Evolutionary conservation across 2,329 filamentous ascomycete species (phyloP), one percentile per base, ranked within the genome.

Genomic region (Aaosphaeria pasadenensis): DNA sequence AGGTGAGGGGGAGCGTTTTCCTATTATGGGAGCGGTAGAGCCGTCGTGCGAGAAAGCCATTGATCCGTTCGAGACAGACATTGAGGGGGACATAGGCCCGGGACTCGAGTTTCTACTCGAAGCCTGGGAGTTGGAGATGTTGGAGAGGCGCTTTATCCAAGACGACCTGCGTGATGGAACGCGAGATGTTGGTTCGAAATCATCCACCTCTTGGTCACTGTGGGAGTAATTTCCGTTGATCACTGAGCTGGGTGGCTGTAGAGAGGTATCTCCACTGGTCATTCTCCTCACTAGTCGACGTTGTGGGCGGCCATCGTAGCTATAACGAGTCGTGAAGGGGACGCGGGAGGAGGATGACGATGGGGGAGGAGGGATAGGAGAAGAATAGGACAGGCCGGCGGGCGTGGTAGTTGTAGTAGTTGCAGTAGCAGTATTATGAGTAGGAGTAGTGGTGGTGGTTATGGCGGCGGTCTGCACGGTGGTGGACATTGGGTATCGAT

Each of bases 81-180:
- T 67, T 2, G 86, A 86, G 40, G 84, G 81, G 7, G 85, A 85
- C 46, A 86, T 81, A 24, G 82, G 83, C 6, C 81, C 81, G 48
- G 84, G 73, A 59, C 83, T 88, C 32, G 86, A 87, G 52, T 83
- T 77, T 30, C 77, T 69, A 60, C 84, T 88, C 53, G 80, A 84
- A 67, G 82, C 79, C 55, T 85, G 83, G 42, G 74, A 75, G 29
- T 84, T 87, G 17, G 85, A 85, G 28, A 86, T 80, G 40, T 82
- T 75, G 28, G 87, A 89, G 36, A 91, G 72, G 43, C 86, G 82
- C 57, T 83, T 82, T 54, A 90, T 83, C 88, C 88, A 91, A 30
- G 86, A 89, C 46, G 75, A 70, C 28, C 77, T 73, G 32, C 64
- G 54, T 40, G 62, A 54, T 42, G 75, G 70, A 39, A 58, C 45